Percentiles rank a stretch among this genome's conserved stretches.
phyloP scores from a whole-genome alignment of 2,329 filamentous ascomycete genomes.

The Phialemonium atrogriseum region DNA sequence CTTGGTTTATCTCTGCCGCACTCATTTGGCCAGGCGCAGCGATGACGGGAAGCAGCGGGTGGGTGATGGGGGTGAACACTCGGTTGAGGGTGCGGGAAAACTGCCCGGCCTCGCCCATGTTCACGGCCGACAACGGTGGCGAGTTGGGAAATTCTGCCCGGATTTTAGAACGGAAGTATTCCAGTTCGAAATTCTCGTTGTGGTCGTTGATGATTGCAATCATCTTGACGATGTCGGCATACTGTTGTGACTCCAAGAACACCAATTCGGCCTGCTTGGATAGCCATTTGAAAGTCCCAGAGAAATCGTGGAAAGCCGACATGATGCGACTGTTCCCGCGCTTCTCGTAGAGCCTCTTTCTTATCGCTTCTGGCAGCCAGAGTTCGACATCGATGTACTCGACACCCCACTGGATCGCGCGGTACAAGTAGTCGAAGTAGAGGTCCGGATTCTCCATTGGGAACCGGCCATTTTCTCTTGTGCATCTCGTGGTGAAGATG shows the following conservation, averaged over 20 bases:
- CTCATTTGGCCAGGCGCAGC: conserved; percentile 81
- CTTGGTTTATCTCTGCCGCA: conserved; percentile 75
- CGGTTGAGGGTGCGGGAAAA: conserved; percentile 77
- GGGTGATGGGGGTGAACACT: conserved; percentile 81
- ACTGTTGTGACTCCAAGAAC: conserved; percentile 62
- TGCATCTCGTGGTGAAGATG: conserved; percentile 80
- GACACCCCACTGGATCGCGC: conserved; percentile 80
- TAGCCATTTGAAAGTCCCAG: conserved; percentile 75
- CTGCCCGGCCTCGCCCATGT: conserved; percentile 82
- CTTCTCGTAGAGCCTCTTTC: conserved; percentile 56
- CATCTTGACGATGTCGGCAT: conserved; percentile 86
- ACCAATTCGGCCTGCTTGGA: conserved; percentile 63
- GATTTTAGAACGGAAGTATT: conserved; percentile 77
- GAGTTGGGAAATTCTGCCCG: conserved; percentile 58
- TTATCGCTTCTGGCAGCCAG: conserved; percentile 73
- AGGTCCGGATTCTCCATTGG: conserved; percentile 71
- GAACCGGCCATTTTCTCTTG: conserved; percentile 73
- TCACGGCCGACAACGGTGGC: conserved; percentile 73
- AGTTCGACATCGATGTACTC: conserved; percentile 87
- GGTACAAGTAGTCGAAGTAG: conserved; percentile 72
- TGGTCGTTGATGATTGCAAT: conserved; percentile 74
- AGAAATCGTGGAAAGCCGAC: conserved; percentile 88
- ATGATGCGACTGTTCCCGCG: conserved; percentile 78
- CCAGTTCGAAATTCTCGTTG: conserved; percentile 83
- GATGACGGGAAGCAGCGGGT: conserved; percentile 74